Percentiles rank a stretch among this genome's conserved stretches.
Conservation (phyloP, 2,329 filamentous ascomycete species). For the Paraphaeosphaeria sporulosa region DNA sequence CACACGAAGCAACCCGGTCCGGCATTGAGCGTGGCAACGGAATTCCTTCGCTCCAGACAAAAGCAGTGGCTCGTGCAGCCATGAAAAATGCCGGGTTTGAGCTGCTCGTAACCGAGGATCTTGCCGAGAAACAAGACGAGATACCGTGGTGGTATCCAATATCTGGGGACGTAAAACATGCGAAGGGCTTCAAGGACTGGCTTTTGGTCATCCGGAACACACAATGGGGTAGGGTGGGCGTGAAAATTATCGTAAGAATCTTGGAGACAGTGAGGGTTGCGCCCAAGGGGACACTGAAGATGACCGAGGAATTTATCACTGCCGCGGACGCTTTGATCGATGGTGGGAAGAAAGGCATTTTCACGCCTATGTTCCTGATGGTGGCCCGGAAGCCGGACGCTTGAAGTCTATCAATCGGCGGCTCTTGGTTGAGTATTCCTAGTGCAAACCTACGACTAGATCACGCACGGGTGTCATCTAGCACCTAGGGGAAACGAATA, state of each 20-base stretch:
- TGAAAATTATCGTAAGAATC: conserved; percentile 75
- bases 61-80: conserved; percentile 77
- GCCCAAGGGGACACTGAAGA: conserved; percentile 64
- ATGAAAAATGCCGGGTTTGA: conserved; percentile 86
- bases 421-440: too few species aligned
- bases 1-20: conserved; percentile 84
- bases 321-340: conserved; percentile 86
- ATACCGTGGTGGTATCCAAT: conserved; percentile 92
- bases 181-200: conserved; percentile 64
- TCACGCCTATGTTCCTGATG: conserved; percentile 97
- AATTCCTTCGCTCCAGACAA: conserved; percentile 90
- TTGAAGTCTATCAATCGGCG: too few species aligned
- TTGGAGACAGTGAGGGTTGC: conserved; percentile 76
- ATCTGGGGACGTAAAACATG: conserved; percentile 66
- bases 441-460: too few species aligned
- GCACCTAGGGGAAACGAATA: too few species aligned
- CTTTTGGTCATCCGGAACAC: conserved; percentile 28
- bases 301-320: conserved; percentile 82
- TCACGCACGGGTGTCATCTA: too few species aligned
- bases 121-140: conserved; percentile 74
- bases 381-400: conserved; percentile 51
- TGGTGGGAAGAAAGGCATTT: conserved; percentile 81
- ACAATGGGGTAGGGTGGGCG: conserved; percentile 37
- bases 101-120: conserved; percentile 79
- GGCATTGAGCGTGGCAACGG: conserved; percentile 92